phyloP scores from a whole-genome alignment of 768 basidiomycete species.

The Kwoniella newhampshirensis region DNA sequence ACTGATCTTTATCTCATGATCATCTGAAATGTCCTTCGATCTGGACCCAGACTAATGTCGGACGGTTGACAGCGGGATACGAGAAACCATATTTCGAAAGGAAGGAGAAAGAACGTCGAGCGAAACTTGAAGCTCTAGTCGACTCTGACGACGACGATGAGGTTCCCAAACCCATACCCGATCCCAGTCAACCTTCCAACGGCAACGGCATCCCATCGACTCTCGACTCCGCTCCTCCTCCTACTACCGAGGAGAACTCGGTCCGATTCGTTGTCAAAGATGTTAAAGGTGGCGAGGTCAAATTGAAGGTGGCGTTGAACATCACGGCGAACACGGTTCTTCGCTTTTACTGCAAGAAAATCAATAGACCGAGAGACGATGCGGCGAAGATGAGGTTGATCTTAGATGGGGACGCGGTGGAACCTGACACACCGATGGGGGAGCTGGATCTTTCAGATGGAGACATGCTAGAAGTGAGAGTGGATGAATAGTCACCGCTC shows the following conservation, averaged over 20 bases:
- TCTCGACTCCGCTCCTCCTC: neutral
- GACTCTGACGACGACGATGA: neutral
- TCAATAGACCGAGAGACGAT: slow-evolving; percentile 5
- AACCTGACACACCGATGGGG: slow-evolving; percentile 4
- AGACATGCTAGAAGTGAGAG: slow-evolving; percentile 15
- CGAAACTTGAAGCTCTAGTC: neutral
- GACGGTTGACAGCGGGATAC: slow-evolving; percentile 8
- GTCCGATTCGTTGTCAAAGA: slow-evolving; percentile 3
- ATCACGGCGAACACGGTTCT: neutral
- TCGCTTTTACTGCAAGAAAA: slow-evolving; percentile 3
- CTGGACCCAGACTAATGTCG: too few species aligned
- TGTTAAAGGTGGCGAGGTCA: neutral
- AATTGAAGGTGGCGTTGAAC: slow-evolving; percentile 5
- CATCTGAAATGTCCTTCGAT: neutral
- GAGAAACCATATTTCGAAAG: slow-evolving; percentile 18
- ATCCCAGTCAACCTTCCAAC: neutral
- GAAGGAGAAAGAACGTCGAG: slow-evolving; percentile 8
- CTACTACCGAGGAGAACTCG: neutral
- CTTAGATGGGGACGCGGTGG: slow-evolving; percentile 17
- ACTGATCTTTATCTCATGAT: neutral
- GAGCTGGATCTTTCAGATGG: slow-evolving; percentile 19
- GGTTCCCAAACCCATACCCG: neutral
- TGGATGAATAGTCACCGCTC: too few species aligned
- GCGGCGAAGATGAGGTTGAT: slow-evolving; percentile 5
- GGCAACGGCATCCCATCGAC: neutral